Base-by-base conservation (phyloP, 1,284 basidiomycete species). In the Mycena citricolor region DNA sequence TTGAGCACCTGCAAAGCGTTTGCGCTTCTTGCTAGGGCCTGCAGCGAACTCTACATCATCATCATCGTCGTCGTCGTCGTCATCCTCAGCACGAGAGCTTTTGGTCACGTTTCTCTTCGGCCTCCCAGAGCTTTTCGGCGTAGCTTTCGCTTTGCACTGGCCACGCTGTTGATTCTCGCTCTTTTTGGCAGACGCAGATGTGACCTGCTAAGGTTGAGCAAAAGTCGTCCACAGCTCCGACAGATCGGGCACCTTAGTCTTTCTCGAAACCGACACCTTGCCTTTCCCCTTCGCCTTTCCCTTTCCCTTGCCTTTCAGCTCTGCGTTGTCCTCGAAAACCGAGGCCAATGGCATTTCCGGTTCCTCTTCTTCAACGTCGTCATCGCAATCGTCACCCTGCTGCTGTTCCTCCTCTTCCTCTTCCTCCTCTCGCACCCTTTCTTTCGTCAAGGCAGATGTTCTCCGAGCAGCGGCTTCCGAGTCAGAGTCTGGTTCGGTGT, bases 301-400 rank as follows among this genome's bases (percentile, higher is more conserved):
- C 47, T 52, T 51, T 36, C 17, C 37, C 37, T 42, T 60, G 48
- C 39, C 33, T 39, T 54, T 52, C 46, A 32, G 5, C 22, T 39
- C 28, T 22, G 17, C 16, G 26, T 42, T 40, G 36, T 41, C 45
- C n/a, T n/a, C n/a, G n/a, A n/a, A n/a, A n/a, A n/a, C n/a, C n/a
- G n/a, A n/a, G n/a, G n/a, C n/a, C n/a, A 78, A 56, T n/a, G 77
- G 77, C 29, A 71, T 41, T n/a, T n/a, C n/a, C n/a, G n/a, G n/a
- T n/a, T n/a, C n/a, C 19, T 74, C 70, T 8, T 70, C 69, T 12
- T 73, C 71, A 3, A 68, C 66, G 22, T 71, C 67, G 6, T 57
- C 54, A 23, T 56, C 54, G 5, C n/a, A n/a, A n/a, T n/a, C n/a
- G n/a, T n/a, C n/a, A n/a, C n/a, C n/a, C n/a, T n/a, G n/a, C n/a